These are phyloP conservation scores for Capsicum chinense DNA, from an alignment of 257 asterid species.

Conservation along the genomic window DNA sequence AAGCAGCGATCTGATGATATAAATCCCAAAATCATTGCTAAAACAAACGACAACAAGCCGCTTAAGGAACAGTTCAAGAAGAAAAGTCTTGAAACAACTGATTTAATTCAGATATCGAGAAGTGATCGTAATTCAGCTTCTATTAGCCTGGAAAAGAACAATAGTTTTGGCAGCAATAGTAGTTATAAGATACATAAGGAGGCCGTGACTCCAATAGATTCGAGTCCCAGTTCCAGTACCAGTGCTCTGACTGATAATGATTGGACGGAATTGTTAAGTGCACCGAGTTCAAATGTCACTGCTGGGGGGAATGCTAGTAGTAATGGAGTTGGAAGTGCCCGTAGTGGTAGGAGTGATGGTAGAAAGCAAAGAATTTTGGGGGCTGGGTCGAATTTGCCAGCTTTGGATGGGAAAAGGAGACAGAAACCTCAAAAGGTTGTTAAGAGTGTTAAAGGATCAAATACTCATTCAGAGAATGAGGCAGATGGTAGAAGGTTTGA, in stretches of 20 bases:
- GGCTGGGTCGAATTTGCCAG: conserved; percentile 47
- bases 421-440: conserved; percentile 54
- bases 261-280: conserved; percentile 91
- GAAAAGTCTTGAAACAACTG: conserved; percentile 51
- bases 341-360: conserved; percentile 53
- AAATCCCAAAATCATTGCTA: conserved; percentile 47
- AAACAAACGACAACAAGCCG: conserved; percentile 58
- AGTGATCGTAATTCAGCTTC: conserved; percentile 42
- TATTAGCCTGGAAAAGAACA: conserved; percentile 26
- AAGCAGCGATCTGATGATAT: conserved; percentile 56
- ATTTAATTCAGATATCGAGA: conserved; percentile 28
- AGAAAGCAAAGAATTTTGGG: conserved; percentile 52
- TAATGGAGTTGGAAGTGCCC: conserved; percentile 49
- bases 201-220: conserved; percentile 39
- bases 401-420: conserved; percentile 41
- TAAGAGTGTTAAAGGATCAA: conserved; percentile 54
- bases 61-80: conserved; percentile 83
- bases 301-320: conserved; percentile 43
- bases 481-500: conserved; percentile 43
- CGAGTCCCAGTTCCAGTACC: conserved; percentile 46
- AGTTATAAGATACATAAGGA: conserved; percentile 51
- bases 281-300: conserved; percentile 57
- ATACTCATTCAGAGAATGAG: conserved; percentile 52
- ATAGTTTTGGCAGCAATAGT: conserved; percentile 35
- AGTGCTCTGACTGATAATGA: conserved; percentile 70